Percentiles rank a stretch among this genome's conserved stretches.
These are phyloP conservation scores for Cyclotella baltica DNA, from an alignment of 108 stramenopile species.

Conservation along the genomic window DNA sequence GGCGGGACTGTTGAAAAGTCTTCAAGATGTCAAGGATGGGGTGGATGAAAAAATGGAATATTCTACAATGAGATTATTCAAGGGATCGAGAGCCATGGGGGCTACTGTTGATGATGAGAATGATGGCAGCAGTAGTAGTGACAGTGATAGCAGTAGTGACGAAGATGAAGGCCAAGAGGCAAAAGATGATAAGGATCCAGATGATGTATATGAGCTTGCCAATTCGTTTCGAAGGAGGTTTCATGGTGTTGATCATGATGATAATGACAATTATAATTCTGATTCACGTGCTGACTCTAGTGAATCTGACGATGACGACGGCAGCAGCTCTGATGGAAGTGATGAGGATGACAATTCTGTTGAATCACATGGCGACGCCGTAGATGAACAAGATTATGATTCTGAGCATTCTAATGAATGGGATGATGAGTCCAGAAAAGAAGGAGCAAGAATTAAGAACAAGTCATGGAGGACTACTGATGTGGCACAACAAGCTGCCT, in stretches of 20 bases:
- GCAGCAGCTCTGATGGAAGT: constrained; percentile 28
- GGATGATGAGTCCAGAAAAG: constrained; percentile 48
- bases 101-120: constrained; percentile 60
- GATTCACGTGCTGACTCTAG: constrained; percentile 6
- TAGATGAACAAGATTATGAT: constrained; percentile 46
- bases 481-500: constrained; percentile 76
- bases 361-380: constrained; percentile 33
- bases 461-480: constrained; percentile 79
- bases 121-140: constrained; percentile 37
- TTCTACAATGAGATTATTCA: constrained; percentile 84
- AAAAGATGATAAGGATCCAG: constrained; percentile 17
- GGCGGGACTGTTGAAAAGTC: constrained; percentile 78
- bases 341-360: constrained; percentile 26
- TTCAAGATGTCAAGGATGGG: constrained; percentile 90
- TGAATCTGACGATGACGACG: constrained; percentile 17
- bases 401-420: constrained; percentile 43
- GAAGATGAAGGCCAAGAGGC: constrained; percentile 35
- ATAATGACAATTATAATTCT: neutral
- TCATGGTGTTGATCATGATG: constrained; percentile 33
- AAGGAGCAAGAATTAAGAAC: constrained; percentile 50
- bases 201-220: constrained; percentile 49
- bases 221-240: constrained; percentile 46
- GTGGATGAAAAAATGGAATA: constrained; percentile 90
- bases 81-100: constrained; percentile 69
- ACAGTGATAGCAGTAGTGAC: constrained; percentile 41